A percentile compares a stretch with the other conserved stretches of the same genome.
Conservation (phyloP, 768 basidiomycete genomes). For the Collybiopsis confluens region DNA sequence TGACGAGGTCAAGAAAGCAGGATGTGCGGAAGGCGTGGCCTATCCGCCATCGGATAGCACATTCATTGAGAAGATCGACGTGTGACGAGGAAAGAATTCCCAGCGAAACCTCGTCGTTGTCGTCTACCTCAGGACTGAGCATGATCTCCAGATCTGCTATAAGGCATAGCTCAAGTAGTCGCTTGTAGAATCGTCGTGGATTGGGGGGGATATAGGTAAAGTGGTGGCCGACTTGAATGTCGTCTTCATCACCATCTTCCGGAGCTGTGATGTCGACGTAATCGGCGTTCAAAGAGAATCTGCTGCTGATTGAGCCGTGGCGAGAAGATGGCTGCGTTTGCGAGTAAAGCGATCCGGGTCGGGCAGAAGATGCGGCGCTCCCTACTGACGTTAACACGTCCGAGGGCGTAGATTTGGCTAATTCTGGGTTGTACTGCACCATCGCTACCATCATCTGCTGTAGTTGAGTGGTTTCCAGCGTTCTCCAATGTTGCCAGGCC, state of each 20-base stretch:
- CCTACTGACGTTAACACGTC: conserved; percentile 44
- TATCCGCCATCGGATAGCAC: conserved; percentile 87
- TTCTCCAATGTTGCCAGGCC: conserved; percentile 82
- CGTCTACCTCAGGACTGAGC: conserved; percentile 86
- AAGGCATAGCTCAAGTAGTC: conserved; percentile 80
- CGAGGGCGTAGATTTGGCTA: conserved; percentile 72
- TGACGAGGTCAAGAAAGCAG: conserved; percentile 83
- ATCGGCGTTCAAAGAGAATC: conserved; percentile 46
- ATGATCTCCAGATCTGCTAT: conserved; percentile 84
- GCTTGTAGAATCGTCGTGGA: conserved; percentile 80
- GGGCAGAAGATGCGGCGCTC: conserved; percentile 37
- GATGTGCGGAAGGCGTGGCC: conserved; percentile 71
- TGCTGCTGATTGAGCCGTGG: conserved; percentile 61
- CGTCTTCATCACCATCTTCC: conserved; percentile 56
- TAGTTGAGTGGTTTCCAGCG: conserved; percentile 75
- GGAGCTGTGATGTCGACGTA: conserved; percentile 28
- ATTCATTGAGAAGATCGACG: conserved; percentile 81
- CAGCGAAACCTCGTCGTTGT: conserved; percentile 92
- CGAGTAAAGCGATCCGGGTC: conserved; percentile 59
- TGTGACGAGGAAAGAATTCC: conserved; percentile 82
- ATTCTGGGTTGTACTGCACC: conserved; percentile 80
- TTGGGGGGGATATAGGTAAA: conserved; percentile 92
- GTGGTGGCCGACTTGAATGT: conserved; percentile 65
- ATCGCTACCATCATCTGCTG: conserved; percentile 87
- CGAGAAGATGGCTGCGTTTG: conserved; percentile 38